A percentile compares a stretch with the other conserved stretches of the same genome.
Conservation (phyloP, 805 yeast species). For the Pichia rugopelliculosa region DNA sequence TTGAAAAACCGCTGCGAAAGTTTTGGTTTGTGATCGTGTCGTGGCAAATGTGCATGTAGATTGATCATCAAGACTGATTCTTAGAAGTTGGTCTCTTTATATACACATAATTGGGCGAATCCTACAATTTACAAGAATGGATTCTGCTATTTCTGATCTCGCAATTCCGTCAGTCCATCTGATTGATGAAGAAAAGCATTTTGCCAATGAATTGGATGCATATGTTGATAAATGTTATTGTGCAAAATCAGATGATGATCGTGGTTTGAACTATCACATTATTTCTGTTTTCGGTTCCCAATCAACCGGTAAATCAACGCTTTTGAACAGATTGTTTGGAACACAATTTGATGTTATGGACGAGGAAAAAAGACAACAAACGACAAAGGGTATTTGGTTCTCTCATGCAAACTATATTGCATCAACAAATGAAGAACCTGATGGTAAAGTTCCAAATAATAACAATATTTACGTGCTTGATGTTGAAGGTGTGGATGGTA, state of each 20-base stretch:
- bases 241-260: conserved; percentile 24
- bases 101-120: neutral
- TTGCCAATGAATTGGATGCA: conserved; percentile 32
- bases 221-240: conserved; percentile 26
- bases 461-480: conserved; percentile 70
- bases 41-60: no score
- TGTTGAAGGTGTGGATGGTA: conserved; percentile 98
- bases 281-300: conserved; percentile 97
- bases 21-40: neutral
- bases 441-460: conserved; percentile 13
- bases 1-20: neutral
- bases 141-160: neutral
- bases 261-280: conserved; percentile 75
- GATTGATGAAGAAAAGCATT: conserved; percentile 52
- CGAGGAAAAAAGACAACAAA: conserved; percentile 77
- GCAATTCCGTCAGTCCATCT: conserved; percentile 42
- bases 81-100: neutral
- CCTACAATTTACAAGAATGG: neutral
- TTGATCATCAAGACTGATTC: no score
- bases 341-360: conserved; percentile 93
- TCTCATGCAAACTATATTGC: conserved; percentile 46
- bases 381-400: conserved; percentile 81
- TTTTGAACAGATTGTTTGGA: conserved; percentile 76
- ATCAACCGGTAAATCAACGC: conserved; percentile 92
- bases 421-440: conserved; percentile 3